phyloP scores from a whole-genome alignment of 768 basidiomycete species.

The Boletus tomentosulus region DNA sequence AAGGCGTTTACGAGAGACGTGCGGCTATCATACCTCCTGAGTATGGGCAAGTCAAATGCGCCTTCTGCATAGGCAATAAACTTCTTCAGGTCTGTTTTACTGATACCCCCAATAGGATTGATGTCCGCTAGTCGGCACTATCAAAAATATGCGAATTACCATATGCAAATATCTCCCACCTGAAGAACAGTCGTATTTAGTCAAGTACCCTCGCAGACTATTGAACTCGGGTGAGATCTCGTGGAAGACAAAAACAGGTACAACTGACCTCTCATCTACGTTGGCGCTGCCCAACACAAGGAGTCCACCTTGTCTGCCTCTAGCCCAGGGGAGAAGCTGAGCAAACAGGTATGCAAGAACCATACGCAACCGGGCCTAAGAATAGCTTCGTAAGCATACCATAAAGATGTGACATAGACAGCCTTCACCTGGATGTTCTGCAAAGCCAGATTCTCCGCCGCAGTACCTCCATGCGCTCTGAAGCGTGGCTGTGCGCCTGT shows the following conservation, averaged over 20 bases:
- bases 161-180: conserved; percentile 37
- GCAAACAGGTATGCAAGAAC: conserved; percentile 93
- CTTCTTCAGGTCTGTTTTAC: conserved; percentile 94
- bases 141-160: neutral
- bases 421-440: conserved; percentile 86
- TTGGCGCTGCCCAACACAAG: conserved; percentile 98
- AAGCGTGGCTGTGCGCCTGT: conserved; percentile 74
- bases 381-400: neutral
- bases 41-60: conserved; percentile 80
- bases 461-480: conserved; percentile 79
- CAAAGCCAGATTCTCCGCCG: conserved; percentile 89
- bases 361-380: conserved; percentile 88
- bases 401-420: neutral
- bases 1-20: neutral
- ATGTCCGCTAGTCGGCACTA: conserved; percentile 66
- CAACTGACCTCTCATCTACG: conserved; percentile 85
- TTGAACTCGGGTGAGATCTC: neutral
- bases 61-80: conserved; percentile 84
- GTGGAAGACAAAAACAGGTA: neutral
- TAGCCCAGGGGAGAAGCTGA: conserved; percentile 88
- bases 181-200: conserved; percentile 96
- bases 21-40: conserved; percentile 52
- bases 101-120: conserved; percentile 97
- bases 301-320: conserved; percentile 79
- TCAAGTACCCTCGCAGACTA: conserved; percentile 92